A percentile compares a stretch with the other conserved stretches of the same genome.
Conservation (phyloP, 2,329 filamentous ascomycete species). For the Colletotrichum tropicicola region DNA sequence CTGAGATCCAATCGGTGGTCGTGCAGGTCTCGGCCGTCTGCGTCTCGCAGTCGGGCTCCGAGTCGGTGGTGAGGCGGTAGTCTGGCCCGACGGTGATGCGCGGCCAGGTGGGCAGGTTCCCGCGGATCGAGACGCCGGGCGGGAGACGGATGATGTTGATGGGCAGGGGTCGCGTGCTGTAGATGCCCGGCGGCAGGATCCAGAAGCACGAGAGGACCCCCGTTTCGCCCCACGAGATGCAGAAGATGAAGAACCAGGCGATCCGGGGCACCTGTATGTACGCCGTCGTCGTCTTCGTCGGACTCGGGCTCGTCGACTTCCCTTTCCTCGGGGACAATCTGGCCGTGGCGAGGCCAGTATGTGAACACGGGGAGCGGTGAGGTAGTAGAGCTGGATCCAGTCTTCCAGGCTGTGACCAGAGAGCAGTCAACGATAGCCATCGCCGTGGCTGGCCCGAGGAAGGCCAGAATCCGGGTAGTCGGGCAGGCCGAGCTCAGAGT, state of each 20-base stretch:
- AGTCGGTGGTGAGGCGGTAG: too few relatives aligned
- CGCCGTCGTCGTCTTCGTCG: constrained; percentile 13
- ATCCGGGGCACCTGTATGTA: constrained; percentile 26
- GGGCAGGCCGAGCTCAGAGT: background rate
- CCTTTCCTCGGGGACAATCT: background rate
- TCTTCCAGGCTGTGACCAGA: background rate
- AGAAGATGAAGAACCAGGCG: constrained; percentile 33
- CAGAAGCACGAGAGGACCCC: constrained; percentile 7
- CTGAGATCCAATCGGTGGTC: too few relatives aligned
- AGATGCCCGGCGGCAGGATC: constrained; percentile 30
- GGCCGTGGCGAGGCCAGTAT: background rate
- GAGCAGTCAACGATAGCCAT: background rate
- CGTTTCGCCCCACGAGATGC: constrained; percentile 28
- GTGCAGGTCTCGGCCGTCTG: too few relatives aligned
- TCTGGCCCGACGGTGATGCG: too few relatives aligned
- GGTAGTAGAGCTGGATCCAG: constrained; percentile 4
- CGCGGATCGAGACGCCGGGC: constrained; percentile 20
- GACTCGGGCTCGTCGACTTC: constrained; percentile 24
- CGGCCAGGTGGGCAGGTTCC: constrained; percentile 32
- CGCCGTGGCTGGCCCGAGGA: background rate
- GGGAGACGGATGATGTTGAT: constrained; percentile 14
- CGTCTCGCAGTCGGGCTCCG: too few relatives aligned
- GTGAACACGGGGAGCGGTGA: constrained; percentile 24
- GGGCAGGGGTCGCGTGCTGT: constrained; percentile 27
- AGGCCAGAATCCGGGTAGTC: background rate